These are phyloP conservation scores for Xylariales sp. DNA, from an alignment of 2,329 filamentous ascomycete genomes.

Conservation along the genomic window DNA sequence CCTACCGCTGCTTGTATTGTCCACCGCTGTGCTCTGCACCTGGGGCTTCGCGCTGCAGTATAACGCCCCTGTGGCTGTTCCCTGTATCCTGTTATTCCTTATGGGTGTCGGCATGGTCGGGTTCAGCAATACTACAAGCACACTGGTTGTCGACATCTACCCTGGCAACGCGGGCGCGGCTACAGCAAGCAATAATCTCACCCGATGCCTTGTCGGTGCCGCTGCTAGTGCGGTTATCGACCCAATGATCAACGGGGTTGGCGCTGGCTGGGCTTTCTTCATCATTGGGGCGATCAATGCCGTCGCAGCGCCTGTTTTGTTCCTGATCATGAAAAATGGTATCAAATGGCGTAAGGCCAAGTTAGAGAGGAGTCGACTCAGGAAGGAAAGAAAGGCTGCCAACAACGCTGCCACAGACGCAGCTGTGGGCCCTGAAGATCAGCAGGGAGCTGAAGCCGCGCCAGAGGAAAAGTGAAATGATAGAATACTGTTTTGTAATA, in stretches of 20 bases:
- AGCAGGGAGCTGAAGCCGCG: no score
- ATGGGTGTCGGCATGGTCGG: slow-evolving; percentile 30
- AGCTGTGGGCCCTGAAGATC: no score
- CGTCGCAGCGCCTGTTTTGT: slow-evolving; percentile 24
- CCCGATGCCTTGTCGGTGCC: slow-evolving; percentile 38
- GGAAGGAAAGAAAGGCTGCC: slow-evolving; percentile 42
- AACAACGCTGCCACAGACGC: no score
- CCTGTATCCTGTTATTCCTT: slow-evolving; percentile 30
- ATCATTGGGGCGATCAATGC: slow-evolving; percentile 27
- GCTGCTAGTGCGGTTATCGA: slow-evolving; percentile 36
- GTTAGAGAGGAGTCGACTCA: slow-evolving; percentile 23
- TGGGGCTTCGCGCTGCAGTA: slow-evolving; percentile 32
- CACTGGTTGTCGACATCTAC: slow-evolving; percentile 41
- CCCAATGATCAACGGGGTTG: slow-evolving; percentile 35
- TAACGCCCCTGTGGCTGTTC: slow-evolving; percentile 26
- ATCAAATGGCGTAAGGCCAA: slow-evolving; percentile 20
- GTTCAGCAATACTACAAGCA: slow-evolving; percentile 36
- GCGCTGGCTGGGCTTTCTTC: slow-evolving; percentile 36
- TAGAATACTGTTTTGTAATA: no score
- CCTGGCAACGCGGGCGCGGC: slow-evolving; percentile 34
- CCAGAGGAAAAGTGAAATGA: no score
- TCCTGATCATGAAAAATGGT: slow-evolving; percentile 24
- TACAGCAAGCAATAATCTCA: slow-evolving; percentile 40
- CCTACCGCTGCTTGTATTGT: slow-evolving; percentile 37
- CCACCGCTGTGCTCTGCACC: slow-evolving; percentile 29